A percentile compares a stretch with the other conserved stretches of the same genome.
Conservation (phyloP, 139 green algal genomes). For the Chlorella sp. region DNA sequence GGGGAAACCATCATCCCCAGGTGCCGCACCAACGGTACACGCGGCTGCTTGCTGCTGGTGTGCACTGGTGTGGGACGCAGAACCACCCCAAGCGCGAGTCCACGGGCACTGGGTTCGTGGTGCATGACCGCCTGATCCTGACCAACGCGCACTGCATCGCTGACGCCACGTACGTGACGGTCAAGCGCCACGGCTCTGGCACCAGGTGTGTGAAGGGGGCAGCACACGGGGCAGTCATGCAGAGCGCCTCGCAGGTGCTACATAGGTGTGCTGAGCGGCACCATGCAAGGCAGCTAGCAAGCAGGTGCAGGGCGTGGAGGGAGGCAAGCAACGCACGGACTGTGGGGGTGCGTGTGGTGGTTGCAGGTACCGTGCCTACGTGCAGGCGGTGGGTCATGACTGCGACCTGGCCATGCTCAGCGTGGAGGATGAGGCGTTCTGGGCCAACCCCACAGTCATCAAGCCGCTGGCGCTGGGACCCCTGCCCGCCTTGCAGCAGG, state of each 20-base stretch:
- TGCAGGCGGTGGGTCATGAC: conserved; percentile 66
- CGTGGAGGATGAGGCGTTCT: conserved; percentile 55
- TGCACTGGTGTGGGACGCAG: too few relatives aligned
- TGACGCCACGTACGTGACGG: conserved; percentile 47
- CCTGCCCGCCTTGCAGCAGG: conserved; percentile 51
- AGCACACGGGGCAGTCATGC: conserved; percentile 14
- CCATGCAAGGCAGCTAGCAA: too few relatives aligned
- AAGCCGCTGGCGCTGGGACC: conserved; percentile 44
- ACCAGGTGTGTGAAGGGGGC: conserved; percentile 50
- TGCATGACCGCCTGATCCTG: conserved; percentile 56
- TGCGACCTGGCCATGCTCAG: conserved; percentile 54
- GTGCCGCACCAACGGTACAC: too few relatives aligned
- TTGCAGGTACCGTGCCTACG: conserved; percentile 33
- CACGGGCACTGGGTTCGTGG: conserved; percentile 58
- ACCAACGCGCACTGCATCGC: conserved; percentile 75
- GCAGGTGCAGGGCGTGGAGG: too few relatives aligned
- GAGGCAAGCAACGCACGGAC: too few relatives aligned
- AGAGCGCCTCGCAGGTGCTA: too few relatives aligned
- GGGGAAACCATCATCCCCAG: too few relatives aligned
- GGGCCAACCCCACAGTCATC: conserved; percentile 31
- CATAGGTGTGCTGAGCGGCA: too few relatives aligned
- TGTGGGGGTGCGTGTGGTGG: too few relatives aligned
- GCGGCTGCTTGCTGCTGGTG: too few relatives aligned
- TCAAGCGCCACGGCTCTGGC: conserved; percentile 57
- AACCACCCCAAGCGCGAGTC: conserved; percentile 66